Evolutionary conservation across 371 early-diverging fungal genomes (phyloP).

Genomic region (Apophysomyces ossiformis): DNA sequence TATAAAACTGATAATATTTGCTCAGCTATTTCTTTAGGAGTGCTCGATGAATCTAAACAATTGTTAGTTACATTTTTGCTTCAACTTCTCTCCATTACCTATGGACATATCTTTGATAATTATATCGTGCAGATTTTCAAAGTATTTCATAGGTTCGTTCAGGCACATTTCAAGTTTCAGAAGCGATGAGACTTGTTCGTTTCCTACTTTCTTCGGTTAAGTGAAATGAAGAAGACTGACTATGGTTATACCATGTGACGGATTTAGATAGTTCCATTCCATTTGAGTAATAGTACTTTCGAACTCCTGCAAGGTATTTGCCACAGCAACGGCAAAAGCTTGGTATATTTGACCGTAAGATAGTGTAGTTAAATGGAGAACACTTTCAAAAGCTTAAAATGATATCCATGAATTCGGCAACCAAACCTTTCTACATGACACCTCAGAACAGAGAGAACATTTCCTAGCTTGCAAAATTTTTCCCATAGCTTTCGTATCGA

Average conservation of each 20-base stretch:
- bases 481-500: constrained; percentile 19
- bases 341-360: constrained; percentile 42
- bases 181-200: background rate
- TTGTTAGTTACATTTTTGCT: background rate
- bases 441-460: constrained; percentile 31
- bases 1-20: constrained; percentile 31
- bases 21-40: constrained; percentile 12
- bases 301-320: constrained; percentile 29
- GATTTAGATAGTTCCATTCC: constrained; percentile 21
- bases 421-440: constrained; percentile 6
- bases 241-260: constrained; percentile 21
- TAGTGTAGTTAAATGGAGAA: constrained; percentile 3
- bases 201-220: background rate
- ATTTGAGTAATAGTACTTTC: constrained; percentile 26
- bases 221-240: background rate
- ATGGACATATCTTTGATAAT: background rate
- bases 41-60: background rate
- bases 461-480: constrained; percentile 34
- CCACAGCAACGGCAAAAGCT: constrained; percentile 38
- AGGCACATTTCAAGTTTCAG: constrained; percentile 2
- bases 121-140: background rate
- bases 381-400: background rate
- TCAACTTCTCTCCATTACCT: background rate
- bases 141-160: background rate
- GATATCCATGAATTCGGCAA: background rate